Evolutionary conservation across 2,329 filamentous ascomycete species (phyloP).

Genomic region (Gyromitra esculenta): DNA sequence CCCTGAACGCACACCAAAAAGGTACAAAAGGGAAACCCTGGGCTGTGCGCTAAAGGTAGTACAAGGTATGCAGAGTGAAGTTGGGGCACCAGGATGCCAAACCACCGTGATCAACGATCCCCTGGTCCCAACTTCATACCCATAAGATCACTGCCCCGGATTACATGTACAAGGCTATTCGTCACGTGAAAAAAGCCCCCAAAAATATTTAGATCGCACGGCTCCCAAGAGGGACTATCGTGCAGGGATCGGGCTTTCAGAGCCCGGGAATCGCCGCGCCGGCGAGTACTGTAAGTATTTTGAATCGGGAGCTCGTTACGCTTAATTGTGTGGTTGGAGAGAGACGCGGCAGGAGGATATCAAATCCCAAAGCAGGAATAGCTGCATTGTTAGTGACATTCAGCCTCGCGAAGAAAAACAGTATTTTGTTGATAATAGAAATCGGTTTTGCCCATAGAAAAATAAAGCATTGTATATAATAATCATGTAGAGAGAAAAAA

Average conservation of each 20-base stretch:
- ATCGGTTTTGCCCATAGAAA: background rate
- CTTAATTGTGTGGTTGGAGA: background rate
- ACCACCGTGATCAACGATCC: too few relatives aligned
- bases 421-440: background rate
- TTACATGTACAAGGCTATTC: background rate
- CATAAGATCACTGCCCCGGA: constrained; percentile 6
- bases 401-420: constrained; percentile 1
- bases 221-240: background rate
- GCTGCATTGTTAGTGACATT: constrained; percentile 2
- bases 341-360: background rate
- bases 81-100: too few relatives aligned
- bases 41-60: background rate
- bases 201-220: background rate
- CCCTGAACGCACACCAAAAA: background rate
- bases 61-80: too few relatives aligned
- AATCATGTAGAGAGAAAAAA: background rate
- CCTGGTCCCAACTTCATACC: too few relatives aligned
- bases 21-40: background rate
- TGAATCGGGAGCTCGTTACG: background rate
- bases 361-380: background rate
- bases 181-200: background rate
- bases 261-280: background rate
- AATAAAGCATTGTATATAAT: background rate
- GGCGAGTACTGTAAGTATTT: background rate
- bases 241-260: background rate